Conservation (phyloP, 164 flowering plant species). For the Pachysandra terminalis region DNA sequence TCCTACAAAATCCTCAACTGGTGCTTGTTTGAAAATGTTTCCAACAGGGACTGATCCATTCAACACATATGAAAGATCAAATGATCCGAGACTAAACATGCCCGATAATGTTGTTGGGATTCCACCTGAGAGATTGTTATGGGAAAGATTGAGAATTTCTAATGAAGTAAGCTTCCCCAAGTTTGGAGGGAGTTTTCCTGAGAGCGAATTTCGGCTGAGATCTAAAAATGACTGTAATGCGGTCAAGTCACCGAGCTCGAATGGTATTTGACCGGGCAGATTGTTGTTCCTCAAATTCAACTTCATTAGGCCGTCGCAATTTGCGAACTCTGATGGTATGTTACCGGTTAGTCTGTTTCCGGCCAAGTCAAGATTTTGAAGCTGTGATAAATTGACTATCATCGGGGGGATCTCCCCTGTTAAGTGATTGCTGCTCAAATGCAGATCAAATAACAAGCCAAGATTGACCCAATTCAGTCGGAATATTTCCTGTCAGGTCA, state of each 20-base stretch:
- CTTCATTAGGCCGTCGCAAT: constrained; percentile 15
- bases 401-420: constrained; percentile 34
- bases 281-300: constrained; percentile 45
- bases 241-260: constrained; percentile 36
- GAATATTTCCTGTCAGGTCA: constrained; percentile 39
- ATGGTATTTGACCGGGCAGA: constrained; percentile 43
- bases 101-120: constrained; percentile 34
- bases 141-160: constrained; percentile 45
- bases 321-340: constrained; percentile 32
- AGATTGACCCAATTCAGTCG: constrained; percentile 29
- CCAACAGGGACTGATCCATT: constrained; percentile 39
- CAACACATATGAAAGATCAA: constrained; percentile 48
- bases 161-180: constrained; percentile 31
- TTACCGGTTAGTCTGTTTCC: constrained; percentile 23
- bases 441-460: constrained; percentile 23
- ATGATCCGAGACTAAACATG: constrained; percentile 24
- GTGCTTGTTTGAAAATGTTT: constrained; percentile 12
- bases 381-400: constrained; percentile 19
- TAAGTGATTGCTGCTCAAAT: constrained; percentile 32
- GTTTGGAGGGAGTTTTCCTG: constrained; percentile 43
- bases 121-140: constrained; percentile 44
- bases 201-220: constrained; percentile 49
- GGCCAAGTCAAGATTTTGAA: constrained; percentile 29
- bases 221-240: constrained; percentile 36
- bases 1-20: constrained; percentile 9